phyloP scores from a whole-genome alignment of 2,329 filamentous ascomycete genomes.

The Fusarium burgessii region DNA sequence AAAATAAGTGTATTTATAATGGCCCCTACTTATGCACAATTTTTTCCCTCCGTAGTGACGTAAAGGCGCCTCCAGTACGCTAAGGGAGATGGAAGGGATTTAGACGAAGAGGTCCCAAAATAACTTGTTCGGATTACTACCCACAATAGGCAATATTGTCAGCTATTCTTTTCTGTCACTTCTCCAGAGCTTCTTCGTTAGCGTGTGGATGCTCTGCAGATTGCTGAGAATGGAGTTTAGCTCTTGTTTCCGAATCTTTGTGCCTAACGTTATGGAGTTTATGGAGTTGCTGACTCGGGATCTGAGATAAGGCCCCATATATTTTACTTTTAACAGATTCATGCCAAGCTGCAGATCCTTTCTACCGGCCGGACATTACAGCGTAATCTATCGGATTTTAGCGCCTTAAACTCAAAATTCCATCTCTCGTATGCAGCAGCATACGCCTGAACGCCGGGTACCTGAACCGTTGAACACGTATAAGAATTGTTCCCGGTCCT shows the following conservation, averaged over 20 bases:
- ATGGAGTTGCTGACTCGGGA: conserved; percentile 34
- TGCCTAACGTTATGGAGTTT: conserved; percentile 26
- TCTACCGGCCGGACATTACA: conserved; percentile 15
- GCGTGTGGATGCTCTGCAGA: conserved; percentile 14
- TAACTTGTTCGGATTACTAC: background rate
- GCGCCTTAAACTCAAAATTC: background rate
- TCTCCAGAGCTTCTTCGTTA: conserved; percentile 13
- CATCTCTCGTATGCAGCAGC: background rate
- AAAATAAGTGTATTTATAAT: conserved; percentile 31
- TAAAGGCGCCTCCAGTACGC: conserved; percentile 15
- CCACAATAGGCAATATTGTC: background rate
- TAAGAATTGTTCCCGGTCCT: background rate
- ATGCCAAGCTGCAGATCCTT: conserved; percentile 18
- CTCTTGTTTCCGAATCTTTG: conserved; percentile 33
- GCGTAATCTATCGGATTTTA: conserved; percentile 31
- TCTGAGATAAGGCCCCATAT: conserved; percentile 26
- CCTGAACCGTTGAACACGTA: background rate
- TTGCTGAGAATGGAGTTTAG: conserved; percentile 37
- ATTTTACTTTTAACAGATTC: conserved; percentile 26
- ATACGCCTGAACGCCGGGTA: conserved; percentile 7
- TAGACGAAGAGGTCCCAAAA: conserved; percentile 9
- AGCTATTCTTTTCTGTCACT: conserved; percentile 16
- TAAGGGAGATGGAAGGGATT: conserved; percentile 18
- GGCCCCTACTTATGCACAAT: conserved; percentile 4
- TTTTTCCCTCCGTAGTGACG: conserved; percentile 25